Conservation (phyloP, 2,329 filamentous ascomycete species). For the Fusarium irregulare region DNA sequence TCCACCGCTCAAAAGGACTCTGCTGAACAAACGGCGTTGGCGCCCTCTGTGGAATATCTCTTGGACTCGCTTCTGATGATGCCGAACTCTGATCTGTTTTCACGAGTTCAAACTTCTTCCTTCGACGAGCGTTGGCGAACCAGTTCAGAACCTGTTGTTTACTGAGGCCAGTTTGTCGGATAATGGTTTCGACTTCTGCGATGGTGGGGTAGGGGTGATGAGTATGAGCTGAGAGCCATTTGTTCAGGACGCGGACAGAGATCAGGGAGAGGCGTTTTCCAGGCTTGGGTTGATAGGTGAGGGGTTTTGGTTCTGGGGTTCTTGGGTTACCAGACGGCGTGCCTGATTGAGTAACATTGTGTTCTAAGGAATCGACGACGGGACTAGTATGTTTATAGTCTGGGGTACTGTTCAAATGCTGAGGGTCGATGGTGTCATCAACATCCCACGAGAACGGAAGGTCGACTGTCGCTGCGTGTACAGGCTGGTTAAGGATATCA, state of each 20-base stretch:
- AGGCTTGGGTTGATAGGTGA: constrained; percentile 1
- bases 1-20: constrained; percentile 50
- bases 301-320: background rate
- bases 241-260: constrained; percentile 33
- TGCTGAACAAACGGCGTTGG: constrained; percentile 61
- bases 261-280: constrained; percentile 32
- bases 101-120: constrained; percentile 66
- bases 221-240: constrained; percentile 78
- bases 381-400: too few species aligned
- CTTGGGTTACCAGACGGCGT: too few species aligned
- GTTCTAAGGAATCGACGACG: too few species aligned
- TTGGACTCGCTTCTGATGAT: background rate
- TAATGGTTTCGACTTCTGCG: constrained; percentile 80
- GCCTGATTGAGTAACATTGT: too few species aligned
- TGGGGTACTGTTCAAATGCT: background rate
- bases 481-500: fast-evolving
- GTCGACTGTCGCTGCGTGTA: fast-evolving
- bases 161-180: constrained; percentile 78
- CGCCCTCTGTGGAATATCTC: background rate
- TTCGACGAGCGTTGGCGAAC: constrained; percentile 85
- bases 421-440: background rate
- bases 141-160: constrained; percentile 86
- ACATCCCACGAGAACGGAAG: background rate
- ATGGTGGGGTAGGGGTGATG: constrained; percentile 86
- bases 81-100: background rate